phyloP scores from a whole-genome alignment of 2,329 filamentous ascomycete species.

The Coleophoma eucalyptorum region DNA sequence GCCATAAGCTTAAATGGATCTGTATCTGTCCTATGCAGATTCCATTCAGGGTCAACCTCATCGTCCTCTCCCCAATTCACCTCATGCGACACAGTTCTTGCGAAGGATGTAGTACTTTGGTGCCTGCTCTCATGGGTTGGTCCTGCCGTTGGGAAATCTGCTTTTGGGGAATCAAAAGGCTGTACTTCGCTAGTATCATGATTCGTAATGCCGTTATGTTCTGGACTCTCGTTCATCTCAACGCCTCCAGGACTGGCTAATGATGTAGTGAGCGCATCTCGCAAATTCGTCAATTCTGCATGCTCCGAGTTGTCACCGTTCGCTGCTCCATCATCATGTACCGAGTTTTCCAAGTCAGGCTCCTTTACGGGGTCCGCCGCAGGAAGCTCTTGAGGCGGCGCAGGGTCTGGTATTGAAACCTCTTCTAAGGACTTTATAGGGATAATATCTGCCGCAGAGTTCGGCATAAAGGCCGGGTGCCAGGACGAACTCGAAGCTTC shows the following conservation, averaged over 20 bases:
- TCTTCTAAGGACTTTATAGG: too few relatives aligned
- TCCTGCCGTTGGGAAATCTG: constrained; percentile 16
- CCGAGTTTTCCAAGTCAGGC: neutral
- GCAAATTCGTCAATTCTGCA: constrained; percentile 16
- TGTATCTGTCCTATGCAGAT: constrained; percentile 43
- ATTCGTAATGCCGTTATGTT: constrained; percentile 12
- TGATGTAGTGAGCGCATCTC: constrained; percentile 21
- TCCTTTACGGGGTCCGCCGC: constrained; percentile 1
- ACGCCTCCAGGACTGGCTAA: constrained; percentile 19
- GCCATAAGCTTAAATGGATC: constrained; percentile 60
- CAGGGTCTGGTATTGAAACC: constrained; percentile 3
- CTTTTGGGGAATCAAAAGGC: constrained; percentile 3
- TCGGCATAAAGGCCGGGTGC: constrained; percentile 50
- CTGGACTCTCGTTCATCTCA: constrained; percentile 20
- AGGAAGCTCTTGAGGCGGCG: constrained; percentile 3
- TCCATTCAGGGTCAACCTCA: constrained; percentile 50
- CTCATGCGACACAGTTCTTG: constrained; percentile 60
- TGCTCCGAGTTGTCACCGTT: constrained; percentile 12
- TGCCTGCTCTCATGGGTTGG: constrained; percentile 44
- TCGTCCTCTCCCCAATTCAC: constrained; percentile 56
- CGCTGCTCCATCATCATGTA: neutral
- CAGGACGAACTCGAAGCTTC: constrained; percentile 40
- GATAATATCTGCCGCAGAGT: constrained; percentile 25
- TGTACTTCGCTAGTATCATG: constrained; percentile 7
- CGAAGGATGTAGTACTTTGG: constrained; percentile 58